Evolutionary conservation across 2,329 filamentous ascomycete genomes (phyloP).

Genomic region (Fonsecaea erecta): DNA sequence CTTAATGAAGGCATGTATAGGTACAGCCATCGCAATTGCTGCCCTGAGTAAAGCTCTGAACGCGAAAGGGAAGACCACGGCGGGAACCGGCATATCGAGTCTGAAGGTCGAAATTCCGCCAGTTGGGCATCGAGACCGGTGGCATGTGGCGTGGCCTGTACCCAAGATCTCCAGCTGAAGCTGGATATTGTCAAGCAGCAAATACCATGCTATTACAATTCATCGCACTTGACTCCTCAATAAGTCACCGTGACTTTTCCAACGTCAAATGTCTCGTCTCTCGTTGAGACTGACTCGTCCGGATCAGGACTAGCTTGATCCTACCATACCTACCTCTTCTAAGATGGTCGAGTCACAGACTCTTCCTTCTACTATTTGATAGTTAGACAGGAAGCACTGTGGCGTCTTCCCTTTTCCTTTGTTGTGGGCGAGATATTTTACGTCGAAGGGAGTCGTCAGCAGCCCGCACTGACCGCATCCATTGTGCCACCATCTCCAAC

Average conservation of each 20-base stretch:
- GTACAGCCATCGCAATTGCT: constrained; percentile 67
- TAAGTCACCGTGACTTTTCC: too few species aligned
- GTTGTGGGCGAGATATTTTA: too few species aligned
- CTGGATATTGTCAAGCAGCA: neutral
- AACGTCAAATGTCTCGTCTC: too few species aligned
- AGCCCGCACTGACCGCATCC: neutral
- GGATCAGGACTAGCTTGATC: too few species aligned
- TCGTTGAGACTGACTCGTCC: too few species aligned
- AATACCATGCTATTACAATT: neutral
- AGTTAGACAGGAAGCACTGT: too few species aligned
- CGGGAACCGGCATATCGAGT: neutral
- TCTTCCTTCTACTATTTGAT: too few species aligned
- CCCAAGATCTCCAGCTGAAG: constrained; percentile 43
- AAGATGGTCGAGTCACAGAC: too few species aligned
- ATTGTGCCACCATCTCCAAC: neutral
- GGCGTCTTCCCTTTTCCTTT: too few species aligned
- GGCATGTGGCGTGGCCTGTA: constrained; percentile 53
- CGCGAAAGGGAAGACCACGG: constrained; percentile 34
- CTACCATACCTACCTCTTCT: too few species aligned
- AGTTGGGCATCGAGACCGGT: constrained; percentile 46
- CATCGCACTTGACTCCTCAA: neutral
- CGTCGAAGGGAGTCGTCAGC: too few species aligned
- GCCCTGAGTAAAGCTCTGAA: constrained; percentile 63
- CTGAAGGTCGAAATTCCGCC: constrained; percentile 32
- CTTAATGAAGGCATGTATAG: constrained; percentile 71